phyloP scores from a whole-genome alignment of 306 rosid species.

The Ormosia semicastrata region DNA sequence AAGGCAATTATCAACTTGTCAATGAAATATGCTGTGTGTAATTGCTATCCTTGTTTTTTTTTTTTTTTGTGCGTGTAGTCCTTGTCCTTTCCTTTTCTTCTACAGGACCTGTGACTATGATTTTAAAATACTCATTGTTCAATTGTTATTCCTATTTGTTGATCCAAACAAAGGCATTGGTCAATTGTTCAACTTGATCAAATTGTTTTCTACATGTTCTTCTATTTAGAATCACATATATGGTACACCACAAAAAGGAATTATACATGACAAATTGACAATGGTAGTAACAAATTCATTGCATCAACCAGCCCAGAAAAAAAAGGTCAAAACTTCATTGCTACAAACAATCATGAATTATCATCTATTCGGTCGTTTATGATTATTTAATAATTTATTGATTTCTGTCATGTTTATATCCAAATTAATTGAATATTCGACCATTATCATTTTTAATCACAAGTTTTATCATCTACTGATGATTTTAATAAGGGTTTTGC shows the following conservation, averaged over 20 bases:
- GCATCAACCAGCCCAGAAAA: too few relatives aligned
- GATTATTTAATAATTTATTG: not conserved
- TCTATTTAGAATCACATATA: not conserved
- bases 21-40: not conserved
- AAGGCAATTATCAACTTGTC: constrained; percentile 10
- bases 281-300: not conserved
- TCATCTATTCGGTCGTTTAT: not conserved
- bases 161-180: not conserved
- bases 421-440: not conserved
- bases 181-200: constrained; percentile 4
- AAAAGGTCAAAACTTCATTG: too few relatives aligned
- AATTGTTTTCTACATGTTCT: not conserved
- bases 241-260: not conserved
- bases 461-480: too few relatives aligned
- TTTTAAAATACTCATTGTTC: not conserved
- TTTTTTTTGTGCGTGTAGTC: not conserved
- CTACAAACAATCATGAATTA: not conserved
- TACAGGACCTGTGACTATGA: not conserved
- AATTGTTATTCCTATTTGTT: not conserved
- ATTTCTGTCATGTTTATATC: not conserved
- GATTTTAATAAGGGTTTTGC: too few relatives aligned
- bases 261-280: not conserved
- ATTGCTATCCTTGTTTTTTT: not conserved
- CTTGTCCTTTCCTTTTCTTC: not conserved
- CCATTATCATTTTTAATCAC: not conserved